Conservation (phyloP, 306 rosid species). For the Lathyrus tuberosus region DNA sequence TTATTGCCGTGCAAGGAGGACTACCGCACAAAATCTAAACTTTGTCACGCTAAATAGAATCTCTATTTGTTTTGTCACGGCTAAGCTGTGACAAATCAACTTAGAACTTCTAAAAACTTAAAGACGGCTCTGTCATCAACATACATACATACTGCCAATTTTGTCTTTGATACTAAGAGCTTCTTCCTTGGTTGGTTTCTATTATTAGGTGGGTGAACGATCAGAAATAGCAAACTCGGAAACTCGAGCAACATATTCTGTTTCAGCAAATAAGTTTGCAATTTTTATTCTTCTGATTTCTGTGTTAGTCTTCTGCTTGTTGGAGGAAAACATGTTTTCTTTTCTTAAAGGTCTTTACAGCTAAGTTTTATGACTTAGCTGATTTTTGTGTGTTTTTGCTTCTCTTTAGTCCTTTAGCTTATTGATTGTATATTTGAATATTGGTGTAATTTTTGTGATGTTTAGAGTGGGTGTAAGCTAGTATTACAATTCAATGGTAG, state of each 20-base stretch:
- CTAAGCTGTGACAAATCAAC: no score
- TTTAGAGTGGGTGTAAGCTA: slow-evolving; percentile 33
- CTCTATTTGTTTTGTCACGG: no score
- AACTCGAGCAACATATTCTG: slow-evolving; percentile 38
- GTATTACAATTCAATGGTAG: slow-evolving; percentile 29
- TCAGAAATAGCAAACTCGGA: slow-evolving; percentile 44
- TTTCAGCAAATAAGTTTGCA: slow-evolving; percentile 40
- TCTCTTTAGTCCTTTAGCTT: slow-evolving; percentile 27
- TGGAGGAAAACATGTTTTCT: slow-evolving; percentile 45
- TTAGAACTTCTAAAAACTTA: no score
- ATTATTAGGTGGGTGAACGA: slow-evolving; percentile 59
- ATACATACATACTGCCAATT: no score
- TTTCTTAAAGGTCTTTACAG: slow-evolving; percentile 42
- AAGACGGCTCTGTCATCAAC: no score
- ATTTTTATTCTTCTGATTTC: slow-evolving; percentile 48
- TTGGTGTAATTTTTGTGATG: slow-evolving; percentile 30
- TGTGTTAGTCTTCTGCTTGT: slow-evolving; percentile 43
- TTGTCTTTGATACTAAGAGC: slow-evolving; percentile 28
- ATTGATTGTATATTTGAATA: slow-evolving; percentile 21
- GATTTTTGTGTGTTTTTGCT: slow-evolving; percentile 33
- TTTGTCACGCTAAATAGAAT: no score
- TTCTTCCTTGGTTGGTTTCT: slow-evolving; percentile 24
- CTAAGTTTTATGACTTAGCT: slow-evolving; percentile 22
- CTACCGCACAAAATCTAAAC: no score
- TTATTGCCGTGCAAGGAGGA: no score